Percentiles rank a stretch among this genome's conserved stretches.
These are phyloP conservation scores for Penicillium manginii DNA, from an alignment of 495 filamentous ascomycete genomes.

Conservation along the genomic window DNA sequence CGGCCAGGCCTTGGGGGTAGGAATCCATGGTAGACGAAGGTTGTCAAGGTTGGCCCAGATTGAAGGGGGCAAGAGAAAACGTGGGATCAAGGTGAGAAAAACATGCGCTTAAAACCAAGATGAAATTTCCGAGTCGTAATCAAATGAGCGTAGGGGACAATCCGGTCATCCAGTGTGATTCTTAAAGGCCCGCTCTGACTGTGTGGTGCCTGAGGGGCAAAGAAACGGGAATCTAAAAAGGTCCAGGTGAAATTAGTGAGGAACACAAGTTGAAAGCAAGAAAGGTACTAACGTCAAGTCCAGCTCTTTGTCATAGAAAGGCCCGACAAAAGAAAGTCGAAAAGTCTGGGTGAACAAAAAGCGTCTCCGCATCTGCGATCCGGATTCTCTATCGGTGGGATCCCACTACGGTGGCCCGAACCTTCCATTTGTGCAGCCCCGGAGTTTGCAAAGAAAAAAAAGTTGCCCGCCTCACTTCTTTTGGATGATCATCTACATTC, in stretches of 20 bases:
- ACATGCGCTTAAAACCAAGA: conserved; percentile 16
- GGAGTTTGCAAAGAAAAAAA: conserved; percentile 45
- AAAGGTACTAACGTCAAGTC: conserved; percentile 19
- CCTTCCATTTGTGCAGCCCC: conserved; percentile 40
- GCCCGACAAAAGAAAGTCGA: conserved; percentile 30
- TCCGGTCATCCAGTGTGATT: conserved; percentile 27
- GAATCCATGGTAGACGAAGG: conserved; percentile 66
- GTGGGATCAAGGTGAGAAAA: conserved; percentile 7
- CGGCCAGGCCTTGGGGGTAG: conserved; percentile 49
- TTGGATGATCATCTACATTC: conserved; percentile 8
- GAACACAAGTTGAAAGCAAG: neutral
- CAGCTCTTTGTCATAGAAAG: conserved; percentile 27
- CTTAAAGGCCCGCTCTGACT: conserved; percentile 16
- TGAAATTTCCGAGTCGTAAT: conserved; percentile 6
- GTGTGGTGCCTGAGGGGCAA: conserved; percentile 34
- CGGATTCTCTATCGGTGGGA: conserved; percentile 38
- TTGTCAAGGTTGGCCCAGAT: conserved; percentile 47
- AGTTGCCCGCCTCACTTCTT: conserved; percentile 38
- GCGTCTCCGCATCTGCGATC: conserved; percentile 37
- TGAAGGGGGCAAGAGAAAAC: conserved; percentile 5
- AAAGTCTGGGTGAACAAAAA: conserved; percentile 28
- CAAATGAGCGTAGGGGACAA: conserved; percentile 40
- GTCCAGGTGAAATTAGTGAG: conserved; percentile 8
- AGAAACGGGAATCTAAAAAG: conserved; percentile 19
- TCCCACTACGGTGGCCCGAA: conserved; percentile 38